Base-by-base conservation (phyloP, 768 basidiomycete genomes). In the Rhodocollybia butyracea region DNA sequence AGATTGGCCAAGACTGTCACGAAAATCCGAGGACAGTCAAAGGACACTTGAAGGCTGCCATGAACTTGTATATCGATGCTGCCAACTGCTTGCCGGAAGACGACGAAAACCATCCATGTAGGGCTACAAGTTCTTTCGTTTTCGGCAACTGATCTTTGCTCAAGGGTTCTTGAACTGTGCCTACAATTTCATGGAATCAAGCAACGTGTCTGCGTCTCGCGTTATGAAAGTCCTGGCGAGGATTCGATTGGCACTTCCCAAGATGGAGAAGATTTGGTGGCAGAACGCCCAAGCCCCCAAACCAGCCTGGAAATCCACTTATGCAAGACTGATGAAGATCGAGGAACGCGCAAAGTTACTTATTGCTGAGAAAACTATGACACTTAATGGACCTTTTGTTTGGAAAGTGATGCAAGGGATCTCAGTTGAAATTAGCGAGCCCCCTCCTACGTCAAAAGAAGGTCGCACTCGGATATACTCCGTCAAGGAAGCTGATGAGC, bases 71-170 rank as follows among this genome's bases (percentile, higher is more conserved):
- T 58, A 57, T 65, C 13, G 47, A 68, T 41, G 70, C 74, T 19
- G 70, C 70, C 6, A 59, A 51, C 5, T 45, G 50, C 31, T 70
- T 63, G 46, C 73, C 72, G 15, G 61, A 65, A 19, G 77, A 79
- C 56, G 76, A 78, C 40, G 73, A 77, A 62, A 55, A 64, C 24
- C 64, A 66, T 47, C 58, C 63, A 3, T 61, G 63, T 61, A 48
- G 45, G 68, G 2, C 22, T 8, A 17, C 7, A 12, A 17, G 19
- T 29, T 12, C 26, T 2, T 12, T 15, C 5, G 46, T 15, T 29
- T 11, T 29, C 29, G 8, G 6, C 12, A 8, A 12, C 22, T 2
- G 17, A 43, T 19, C 21, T 26, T 24, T 24, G 17, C 7, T 59
- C 7, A 21, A 26, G 13, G 39, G 47, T 51, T 11, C 13, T 43